Percentiles rank a stretch among this genome's conserved stretches.
Conservation (phyloP, 1,284 basidiomycete species). For the Phenoliferia sp. region DNA sequence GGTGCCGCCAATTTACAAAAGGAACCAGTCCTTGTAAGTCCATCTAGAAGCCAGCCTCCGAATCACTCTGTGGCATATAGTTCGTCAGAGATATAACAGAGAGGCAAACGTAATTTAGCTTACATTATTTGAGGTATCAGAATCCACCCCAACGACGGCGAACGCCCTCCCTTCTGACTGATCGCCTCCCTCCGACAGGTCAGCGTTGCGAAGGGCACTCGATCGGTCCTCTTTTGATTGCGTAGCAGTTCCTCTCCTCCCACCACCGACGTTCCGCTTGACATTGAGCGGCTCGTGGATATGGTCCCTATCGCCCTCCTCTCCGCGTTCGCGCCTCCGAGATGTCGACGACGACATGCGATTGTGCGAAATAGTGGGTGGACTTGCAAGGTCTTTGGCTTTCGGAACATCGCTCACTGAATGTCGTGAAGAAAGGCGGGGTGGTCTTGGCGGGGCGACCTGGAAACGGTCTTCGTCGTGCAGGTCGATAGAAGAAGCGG, state of each 20-base stretch:
- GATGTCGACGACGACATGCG: background rate
- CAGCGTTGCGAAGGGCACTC: background rate
- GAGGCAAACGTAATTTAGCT: slow-evolving; percentile 3
- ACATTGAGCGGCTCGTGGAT: slow-evolving; percentile 52
- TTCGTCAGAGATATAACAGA: background rate
- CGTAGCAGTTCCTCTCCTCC: background rate
- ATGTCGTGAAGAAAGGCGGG: slow-evolving; percentile 2
- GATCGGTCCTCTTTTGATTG: slow-evolving; percentile 5
- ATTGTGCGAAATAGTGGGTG: slow-evolving; percentile 43
- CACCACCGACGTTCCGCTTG: background rate
- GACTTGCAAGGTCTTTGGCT: background rate
- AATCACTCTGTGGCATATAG: background rate
- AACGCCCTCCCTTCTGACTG: slow-evolving; percentile 1
- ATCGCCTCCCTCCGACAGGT: background rate
- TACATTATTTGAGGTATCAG: slow-evolving; percentile 7
- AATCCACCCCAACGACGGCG: slow-evolving; percentile 13
- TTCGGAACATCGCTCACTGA: slow-evolving; percentile 46
- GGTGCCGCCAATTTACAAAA: no score
- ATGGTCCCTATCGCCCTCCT: slow-evolving; percentile 57
- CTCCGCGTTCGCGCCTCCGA: background rate
- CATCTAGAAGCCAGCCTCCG: background rate
- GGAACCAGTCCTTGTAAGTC: no score
- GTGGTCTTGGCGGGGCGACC: background rate
- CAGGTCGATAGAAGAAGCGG: slow-evolving; percentile 22
- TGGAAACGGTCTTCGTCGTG: slow-evolving; percentile 20